Conservation (phyloP, 139 green algal species). For the Spirogloea muscicola region DNA sequence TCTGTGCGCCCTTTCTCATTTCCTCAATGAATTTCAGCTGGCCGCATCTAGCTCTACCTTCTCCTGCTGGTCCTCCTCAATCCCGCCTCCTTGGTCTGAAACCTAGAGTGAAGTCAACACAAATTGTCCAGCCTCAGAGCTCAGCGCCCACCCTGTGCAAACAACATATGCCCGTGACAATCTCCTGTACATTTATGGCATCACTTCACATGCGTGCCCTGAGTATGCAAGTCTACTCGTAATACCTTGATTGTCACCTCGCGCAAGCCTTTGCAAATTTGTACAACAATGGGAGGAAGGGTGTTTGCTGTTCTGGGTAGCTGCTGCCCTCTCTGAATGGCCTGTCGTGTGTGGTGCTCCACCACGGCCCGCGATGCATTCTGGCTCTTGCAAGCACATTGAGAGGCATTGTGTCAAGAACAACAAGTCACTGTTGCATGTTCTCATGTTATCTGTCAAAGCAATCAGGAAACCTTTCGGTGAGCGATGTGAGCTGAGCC, state of each 20-base stretch:
- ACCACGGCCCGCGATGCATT: slow-evolving; percentile 61
- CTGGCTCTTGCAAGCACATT: slow-evolving; percentile 4
- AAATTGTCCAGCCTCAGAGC: too few relatives aligned
- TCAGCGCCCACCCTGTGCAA: too few relatives aligned
- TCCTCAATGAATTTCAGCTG: background rate
- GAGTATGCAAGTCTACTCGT: background rate
- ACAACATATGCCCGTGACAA: background rate
- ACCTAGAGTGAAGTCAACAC: background rate
- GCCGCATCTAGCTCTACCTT: slow-evolving; percentile 47
- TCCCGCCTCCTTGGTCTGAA: slow-evolving; percentile 76
- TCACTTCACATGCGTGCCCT: background rate
- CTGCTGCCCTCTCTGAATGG: slow-evolving; percentile 1
- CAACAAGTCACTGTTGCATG: too few relatives aligned
- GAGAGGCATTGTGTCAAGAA: background rate
- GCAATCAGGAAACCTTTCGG: too few relatives aligned
- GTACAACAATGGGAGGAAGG: slow-evolving; percentile 62
- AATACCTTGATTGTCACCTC: slow-evolving; percentile 48
- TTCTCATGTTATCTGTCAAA: too few relatives aligned
- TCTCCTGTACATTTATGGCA: background rate
- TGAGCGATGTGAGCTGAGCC: too few relatives aligned
- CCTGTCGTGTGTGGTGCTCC: slow-evolving; percentile 45
- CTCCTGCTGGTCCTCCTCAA: slow-evolving; percentile 51
- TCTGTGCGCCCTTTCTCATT: background rate
- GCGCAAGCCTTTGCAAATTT: slow-evolving; percentile 59
- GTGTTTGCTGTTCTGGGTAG: background rate